Percentiles rank a stretch among this genome's conserved stretches.
Conservation (phyloP, 2,329 filamentous ascomycete species). For the Zarea fungicola region DNA sequence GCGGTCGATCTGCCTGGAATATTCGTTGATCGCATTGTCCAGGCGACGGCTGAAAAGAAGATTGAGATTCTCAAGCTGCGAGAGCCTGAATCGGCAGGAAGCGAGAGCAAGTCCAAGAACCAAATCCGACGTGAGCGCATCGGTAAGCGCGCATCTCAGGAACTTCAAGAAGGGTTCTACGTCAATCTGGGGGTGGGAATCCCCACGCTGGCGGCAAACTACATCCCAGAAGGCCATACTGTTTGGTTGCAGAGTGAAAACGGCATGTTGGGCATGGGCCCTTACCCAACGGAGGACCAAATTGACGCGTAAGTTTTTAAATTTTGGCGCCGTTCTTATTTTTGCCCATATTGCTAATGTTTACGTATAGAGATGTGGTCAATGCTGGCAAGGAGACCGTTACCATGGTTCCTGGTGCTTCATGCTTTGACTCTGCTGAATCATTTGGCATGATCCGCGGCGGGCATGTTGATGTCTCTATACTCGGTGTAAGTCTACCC, state of each 20-base stretch:
- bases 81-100: slow-evolving; percentile 34
- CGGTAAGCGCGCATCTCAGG: slow-evolving; percentile 69
- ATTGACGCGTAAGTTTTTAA: slow-evolving; percentile 56
- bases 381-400: slow-evolving; percentile 88
- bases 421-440: slow-evolving; percentile 73
- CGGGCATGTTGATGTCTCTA: slow-evolving; percentile 77
- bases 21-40: slow-evolving; percentile 76
- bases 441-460: slow-evolving; percentile 85
- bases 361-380: slow-evolving; percentile 56
- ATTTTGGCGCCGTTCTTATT: not conserved
- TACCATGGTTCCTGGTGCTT: slow-evolving; percentile 69
- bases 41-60: slow-evolving; percentile 63
- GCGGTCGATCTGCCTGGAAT: slow-evolving; percentile 76
- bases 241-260: slow-evolving; percentile 88
- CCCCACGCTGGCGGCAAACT: slow-evolving; percentile 77
- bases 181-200: slow-evolving; percentile 81
- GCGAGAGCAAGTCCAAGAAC: slow-evolving; percentile 33
- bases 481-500: slow-evolving; percentile 56
- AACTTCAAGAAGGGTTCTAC: slow-evolving; percentile 75
- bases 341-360: not conserved
- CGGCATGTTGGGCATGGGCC: slow-evolving; percentile 76
- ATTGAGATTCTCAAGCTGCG: slow-evolving; percentile 65
- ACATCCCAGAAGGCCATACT: slow-evolving; percentile 60
- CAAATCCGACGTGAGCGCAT: slow-evolving; percentile 63
- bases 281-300: slow-evolving; percentile 67